Percentiles rank a stretch among this genome's conserved stretches.
Evolutionary conservation across 306 rosid species (phyloP).

Genomic region (Vigna reflexopilosa): DNA sequence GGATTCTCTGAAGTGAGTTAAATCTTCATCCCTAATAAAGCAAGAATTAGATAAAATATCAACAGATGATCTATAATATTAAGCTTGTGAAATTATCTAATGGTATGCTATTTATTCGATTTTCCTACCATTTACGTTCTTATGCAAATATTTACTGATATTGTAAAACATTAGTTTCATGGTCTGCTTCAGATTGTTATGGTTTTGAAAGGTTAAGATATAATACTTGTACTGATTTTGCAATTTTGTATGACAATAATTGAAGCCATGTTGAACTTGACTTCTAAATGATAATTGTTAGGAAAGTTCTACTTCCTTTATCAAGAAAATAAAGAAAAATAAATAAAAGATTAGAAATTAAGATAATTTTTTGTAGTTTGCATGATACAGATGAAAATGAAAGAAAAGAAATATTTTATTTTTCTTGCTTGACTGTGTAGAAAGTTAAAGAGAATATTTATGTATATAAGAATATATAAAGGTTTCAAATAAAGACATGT

Average conservation of each 20-base stretch:
- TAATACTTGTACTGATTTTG: neutral
- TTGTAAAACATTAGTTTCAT: neutral
- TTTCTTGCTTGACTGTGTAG: neutral
- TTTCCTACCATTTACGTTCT: neutral
- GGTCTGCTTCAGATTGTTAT: neutral
- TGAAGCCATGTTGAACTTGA: neutral
- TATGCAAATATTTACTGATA: neutral
- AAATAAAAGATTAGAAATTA: neutral
- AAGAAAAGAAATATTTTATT: neutral
- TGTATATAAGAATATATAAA: neutral
- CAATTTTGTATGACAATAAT: neutral
- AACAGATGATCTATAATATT: neutral
- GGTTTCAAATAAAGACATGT: neutral
- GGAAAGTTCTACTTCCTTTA: neutral
- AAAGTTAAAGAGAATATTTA: neutral
- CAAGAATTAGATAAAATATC: neutral
- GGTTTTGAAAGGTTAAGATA: neutral
- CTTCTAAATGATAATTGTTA: neutral
- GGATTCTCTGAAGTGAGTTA: neutral
- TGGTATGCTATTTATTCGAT: neutral
- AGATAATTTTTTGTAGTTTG: neutral
- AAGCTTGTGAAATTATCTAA: neutral
- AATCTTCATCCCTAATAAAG: too few relatives aligned
- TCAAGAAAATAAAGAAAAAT: neutral
- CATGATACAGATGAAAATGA: neutral